Base-by-base conservation (phyloP, 345 rosid genomes). In the Melastoma malabathricum region DNA sequence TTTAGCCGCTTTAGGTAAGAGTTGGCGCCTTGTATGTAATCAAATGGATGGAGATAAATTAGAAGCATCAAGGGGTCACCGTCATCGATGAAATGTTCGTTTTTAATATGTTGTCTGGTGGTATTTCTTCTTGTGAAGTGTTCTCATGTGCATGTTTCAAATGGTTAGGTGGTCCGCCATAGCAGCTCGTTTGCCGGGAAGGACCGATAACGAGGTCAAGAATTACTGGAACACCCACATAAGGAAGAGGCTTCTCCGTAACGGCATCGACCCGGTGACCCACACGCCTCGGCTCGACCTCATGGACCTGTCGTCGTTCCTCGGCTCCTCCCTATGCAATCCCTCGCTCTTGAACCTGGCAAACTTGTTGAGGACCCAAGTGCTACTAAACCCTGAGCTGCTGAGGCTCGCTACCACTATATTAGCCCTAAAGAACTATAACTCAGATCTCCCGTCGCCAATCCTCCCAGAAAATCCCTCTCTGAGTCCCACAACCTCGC, bases 111-210 rank as follows among this genome's bases (percentile, higher is more conserved):
- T 22, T 22, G 25, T 22, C 25, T 2, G 2, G 25, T 14, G 41
- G 13, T 46, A 2, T 2, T 41, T 9, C 48, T 52, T 43, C 25
- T 41, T 18, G 19, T 41, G 9, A 2, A 34, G 41, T 34, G 41
- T 34, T 34, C 12, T 34, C 41, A 34, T 34, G 41, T 1, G 12
- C 41, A 7, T 34, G 9, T 34, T 34, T 34, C 41, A 34, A 34
- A 6, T 5, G 13, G 65, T 61, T 60, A 92, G 98, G 75, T 92
- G 98, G 98, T 87, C 96, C 1, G 96, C 93, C 4, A 92, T 92
- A 69, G 98, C 96, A 18, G 89, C 83, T 69, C 87, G 95, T n/a
- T 71, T 92, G 67, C 98, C 96, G 0, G 98, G 98, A 56, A 79
- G 98, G 62, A 87, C 96, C 0, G 98, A 92, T 55, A 92, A 92